Base-by-base conservation (phyloP, 2,329 filamentous ascomycete genomes). In the Lasiodiplodia citricola region DNA sequence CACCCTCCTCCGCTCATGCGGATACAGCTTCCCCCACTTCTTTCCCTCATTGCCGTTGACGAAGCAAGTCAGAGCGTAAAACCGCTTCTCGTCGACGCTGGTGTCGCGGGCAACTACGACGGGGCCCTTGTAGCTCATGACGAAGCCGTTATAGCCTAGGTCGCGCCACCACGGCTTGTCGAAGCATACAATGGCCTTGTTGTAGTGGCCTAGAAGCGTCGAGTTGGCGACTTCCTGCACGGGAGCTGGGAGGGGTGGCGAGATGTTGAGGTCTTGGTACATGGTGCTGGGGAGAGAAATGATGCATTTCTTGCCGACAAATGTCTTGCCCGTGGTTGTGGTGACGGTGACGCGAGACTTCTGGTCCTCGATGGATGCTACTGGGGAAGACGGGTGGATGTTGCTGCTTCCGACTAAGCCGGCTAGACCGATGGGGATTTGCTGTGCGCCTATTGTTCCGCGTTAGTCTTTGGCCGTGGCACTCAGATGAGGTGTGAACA, bases 151-250 rank as follows among this genome's bases (percentile, higher is more conserved):
- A 47, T 83, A 79, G 0, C 83, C 82, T 0, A 75, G 68, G 0
- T 78, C 73, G 1, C 78, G 73, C 86, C 86, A 88, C 74, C 82
- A 87, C 0, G 84, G 82, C 6, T 73, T 74, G 1, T 75, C 69
- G 73, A 83, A 87, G 41, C 82, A 76, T 14, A 84, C 72, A 64
- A 88, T 85, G 4, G 81, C 82, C 73, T 88, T 88, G 62, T 80
- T 82, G 71, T 86, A 86, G 70, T 83, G 83, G 2, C 86, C 85
- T 18, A 56, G 31, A 16, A 55, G 74, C 10, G 79, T 79, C 0
- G 80, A 76, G 3, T 80, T 72, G 18, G 76, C 71, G 60, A 82
- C 74, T 0, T 76, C 73, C n/a, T 74, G 73, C 70, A 85, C 86
- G 2, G 71, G 69, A 0, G 71, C 44, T 0, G 84, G 83, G 0